phyloP scores from a whole-genome alignment of 108 stramenopile genomes.

The Pseudonitzschia delicatissima region DNA sequence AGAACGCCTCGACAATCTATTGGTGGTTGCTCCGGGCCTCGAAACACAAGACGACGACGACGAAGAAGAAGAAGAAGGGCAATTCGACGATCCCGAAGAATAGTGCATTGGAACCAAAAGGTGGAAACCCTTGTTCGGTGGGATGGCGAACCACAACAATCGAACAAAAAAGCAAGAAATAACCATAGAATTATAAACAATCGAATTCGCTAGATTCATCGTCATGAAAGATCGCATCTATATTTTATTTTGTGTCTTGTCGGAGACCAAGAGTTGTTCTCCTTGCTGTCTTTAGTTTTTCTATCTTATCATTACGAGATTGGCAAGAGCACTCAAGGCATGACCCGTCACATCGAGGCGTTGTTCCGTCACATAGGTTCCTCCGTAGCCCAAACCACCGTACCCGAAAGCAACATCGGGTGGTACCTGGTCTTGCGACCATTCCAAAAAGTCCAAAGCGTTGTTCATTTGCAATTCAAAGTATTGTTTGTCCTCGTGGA shows the following conservation, averaged over 20 bases:
- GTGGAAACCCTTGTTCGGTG: too few relatives aligned
- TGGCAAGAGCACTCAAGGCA: slow-evolving; percentile 34
- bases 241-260: too few relatives aligned
- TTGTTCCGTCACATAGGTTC: slow-evolving; percentile 37
- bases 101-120: too few relatives aligned
- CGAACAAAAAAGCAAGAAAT: too few relatives aligned
- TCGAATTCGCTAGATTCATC: too few relatives aligned
- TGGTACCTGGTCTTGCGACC: slow-evolving; percentile 34
- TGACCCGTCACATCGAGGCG: slow-evolving; percentile 52
- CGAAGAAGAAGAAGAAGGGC: slow-evolving; percentile 47
- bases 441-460: slow-evolving; percentile 36
- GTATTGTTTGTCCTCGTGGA: too few relatives aligned
- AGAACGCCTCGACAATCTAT: slow-evolving; percentile 44
- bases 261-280: too few relatives aligned
- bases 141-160: too few relatives aligned
- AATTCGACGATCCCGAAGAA: slow-evolving; percentile 1
- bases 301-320: not conserved
- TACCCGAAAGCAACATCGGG: slow-evolving; percentile 17
- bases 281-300: not conserved
- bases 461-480: too few relatives aligned
- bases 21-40: slow-evolving; percentile 66
- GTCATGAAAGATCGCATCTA: too few relatives aligned
- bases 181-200: too few relatives aligned
- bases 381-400: slow-evolving; percentile 47
- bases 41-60: slow-evolving; percentile 61